Conservation (phyloP, 139 green algal species). For the Spirogloea muscicola region DNA sequence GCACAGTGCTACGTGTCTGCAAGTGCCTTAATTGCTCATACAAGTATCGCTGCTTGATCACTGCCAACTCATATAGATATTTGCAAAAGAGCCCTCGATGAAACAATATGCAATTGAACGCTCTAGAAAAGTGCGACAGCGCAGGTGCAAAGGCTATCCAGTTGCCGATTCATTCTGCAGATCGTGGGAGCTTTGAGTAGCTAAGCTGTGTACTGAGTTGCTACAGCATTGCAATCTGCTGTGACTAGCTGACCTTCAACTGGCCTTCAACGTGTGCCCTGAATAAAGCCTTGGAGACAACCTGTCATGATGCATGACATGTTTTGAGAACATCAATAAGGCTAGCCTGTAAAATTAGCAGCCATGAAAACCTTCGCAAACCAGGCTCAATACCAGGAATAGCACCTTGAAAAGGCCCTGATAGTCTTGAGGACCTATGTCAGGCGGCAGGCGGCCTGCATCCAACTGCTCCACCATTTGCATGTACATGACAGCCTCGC, state of each 20-base stretch:
- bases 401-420: constrained; percentile 61
- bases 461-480: constrained; percentile 69
- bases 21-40: too few relatives aligned
- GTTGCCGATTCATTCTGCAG: not conserved
- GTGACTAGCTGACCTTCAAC: constrained; percentile 60
- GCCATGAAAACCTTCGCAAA: too few relatives aligned
- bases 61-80: too few relatives aligned
- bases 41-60: too few relatives aligned
- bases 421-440: constrained; percentile 58
- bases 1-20: too few relatives aligned
- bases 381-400: too few relatives aligned
- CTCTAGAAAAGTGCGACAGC: not conserved
- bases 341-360: too few relatives aligned
- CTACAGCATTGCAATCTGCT: constrained; percentile 4
- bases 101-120: not conserved
- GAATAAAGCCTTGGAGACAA: constrained; percentile 79
- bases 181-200: not conserved
- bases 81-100: not conserved
- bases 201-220: constrained; percentile 1
- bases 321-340: too few relatives aligned
- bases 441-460: constrained; percentile 14
- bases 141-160: not conserved
- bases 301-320: too few relatives aligned
- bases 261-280: constrained; percentile 87
- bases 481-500: constrained; percentile 86